These are phyloP conservation scores for Acanthamoeba sp. DNA, from an alignment of 208 protist genomes.

Conservation along the genomic window DNA sequence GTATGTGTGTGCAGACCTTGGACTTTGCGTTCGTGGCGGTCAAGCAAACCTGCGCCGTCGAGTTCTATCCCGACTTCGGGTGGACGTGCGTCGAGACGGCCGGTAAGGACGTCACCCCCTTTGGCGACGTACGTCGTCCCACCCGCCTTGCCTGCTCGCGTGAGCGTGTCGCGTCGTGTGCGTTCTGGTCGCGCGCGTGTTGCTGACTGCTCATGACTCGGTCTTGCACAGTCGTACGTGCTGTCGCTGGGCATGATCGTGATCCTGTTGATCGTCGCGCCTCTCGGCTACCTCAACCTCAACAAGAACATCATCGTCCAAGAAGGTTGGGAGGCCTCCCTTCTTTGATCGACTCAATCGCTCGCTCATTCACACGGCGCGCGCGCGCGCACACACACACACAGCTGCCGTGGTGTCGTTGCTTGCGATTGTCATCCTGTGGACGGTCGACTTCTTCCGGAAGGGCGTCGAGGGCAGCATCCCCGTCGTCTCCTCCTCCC, in stretches of 20 bases:
- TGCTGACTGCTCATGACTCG: neutral
- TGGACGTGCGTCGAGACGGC: constrained; percentile 25
- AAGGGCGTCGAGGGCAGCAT: constrained; percentile 34
- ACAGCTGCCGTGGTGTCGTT: constrained; percentile 4
- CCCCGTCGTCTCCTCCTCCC: constrained; percentile 16
- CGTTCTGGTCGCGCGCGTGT: neutral
- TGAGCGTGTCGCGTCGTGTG: neutral
- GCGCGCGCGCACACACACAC: neutral
- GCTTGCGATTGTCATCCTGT: neutral
- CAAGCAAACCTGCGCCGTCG: neutral
- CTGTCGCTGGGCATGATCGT: constrained; percentile 54
- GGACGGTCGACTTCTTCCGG: constrained; percentile 46
- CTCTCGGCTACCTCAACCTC: constrained; percentile 51
- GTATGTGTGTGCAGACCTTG: constrained; percentile 22
- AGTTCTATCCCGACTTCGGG: constrained; percentile 53
- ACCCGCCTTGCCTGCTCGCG: neutral
- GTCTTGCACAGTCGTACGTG: constrained; percentile 32
- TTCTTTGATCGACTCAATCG: neutral
- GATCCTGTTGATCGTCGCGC: neutral
- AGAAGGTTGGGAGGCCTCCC: neutral
- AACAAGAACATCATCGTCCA: constrained; percentile 69
- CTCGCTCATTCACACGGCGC: neutral
- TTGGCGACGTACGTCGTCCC: constrained; percentile 44
- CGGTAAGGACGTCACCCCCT: constrained; percentile 29
- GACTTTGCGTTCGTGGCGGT: constrained; percentile 50